A percentile compares a stretch with the other conserved stretches of the same genome.
Conservation (phyloP, 805 yeast genomes). For the Nakazawaea anatomiae region DNA sequence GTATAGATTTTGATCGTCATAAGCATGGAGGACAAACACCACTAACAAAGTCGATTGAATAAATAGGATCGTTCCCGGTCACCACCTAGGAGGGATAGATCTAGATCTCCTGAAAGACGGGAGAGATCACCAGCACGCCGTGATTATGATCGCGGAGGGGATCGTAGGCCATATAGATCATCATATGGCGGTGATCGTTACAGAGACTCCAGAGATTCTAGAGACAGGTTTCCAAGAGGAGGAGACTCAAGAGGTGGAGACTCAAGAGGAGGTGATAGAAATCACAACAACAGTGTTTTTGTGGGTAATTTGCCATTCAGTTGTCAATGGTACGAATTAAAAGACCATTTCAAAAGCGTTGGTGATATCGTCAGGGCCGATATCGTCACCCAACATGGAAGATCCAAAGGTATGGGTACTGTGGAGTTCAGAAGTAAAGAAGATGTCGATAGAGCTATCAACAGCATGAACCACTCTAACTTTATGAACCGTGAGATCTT, state of each 20-base stretch:
- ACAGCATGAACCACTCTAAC: conserved; percentile 56
- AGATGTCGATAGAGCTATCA: conserved; percentile 68
- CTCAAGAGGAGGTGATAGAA: conserved; percentile 38
- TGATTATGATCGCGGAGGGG: conserved; percentile 19
- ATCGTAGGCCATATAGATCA: conserved; percentile 12
- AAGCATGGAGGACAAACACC: not conserved
- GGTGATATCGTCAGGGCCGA: conserved; percentile 78
- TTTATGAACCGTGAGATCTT: conserved; percentile 74
- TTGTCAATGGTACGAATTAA: conserved; percentile 52
- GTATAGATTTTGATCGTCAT: not conserved
- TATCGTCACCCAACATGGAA: conserved; percentile 70
- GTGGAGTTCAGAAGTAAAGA: conserved; percentile 69
- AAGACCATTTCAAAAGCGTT: conserved; percentile 49
- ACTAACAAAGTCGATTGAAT: not conserved
- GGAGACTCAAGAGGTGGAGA: conserved; percentile 14
- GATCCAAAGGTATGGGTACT: conserved; percentile 86
- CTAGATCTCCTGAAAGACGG: conserved; percentile 27
- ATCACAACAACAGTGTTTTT: conserved; percentile 63
- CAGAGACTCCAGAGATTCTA: conserved; percentile 10
- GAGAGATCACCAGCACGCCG: conserved; percentile 20
- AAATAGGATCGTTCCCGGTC: conserved; percentile 1
- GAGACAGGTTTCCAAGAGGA: conserved; percentile 2
- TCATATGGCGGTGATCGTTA: not conserved
- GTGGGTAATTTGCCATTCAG: conserved; percentile 71
- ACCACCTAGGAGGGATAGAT: conserved; percentile 21